Evolutionary conservation across 352 stramenopile species (phyloP).

Genomic region (Blastocystis sp.): DNA sequence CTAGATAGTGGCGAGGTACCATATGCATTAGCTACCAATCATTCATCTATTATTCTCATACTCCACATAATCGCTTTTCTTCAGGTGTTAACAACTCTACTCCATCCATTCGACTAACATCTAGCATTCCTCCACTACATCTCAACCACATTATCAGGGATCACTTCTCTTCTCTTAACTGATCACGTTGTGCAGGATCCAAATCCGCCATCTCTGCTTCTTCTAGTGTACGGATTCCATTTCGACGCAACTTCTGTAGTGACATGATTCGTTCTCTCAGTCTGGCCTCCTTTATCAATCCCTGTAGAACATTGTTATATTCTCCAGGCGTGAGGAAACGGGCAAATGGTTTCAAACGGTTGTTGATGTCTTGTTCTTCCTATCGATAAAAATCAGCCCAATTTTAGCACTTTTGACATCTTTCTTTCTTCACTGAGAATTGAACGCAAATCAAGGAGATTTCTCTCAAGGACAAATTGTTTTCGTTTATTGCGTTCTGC

Average conservation of each 20-base stretch:
- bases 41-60: conserved; percentile 78
- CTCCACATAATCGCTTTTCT: conserved; percentile 46
- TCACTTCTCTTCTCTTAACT: conserved; percentile 81
- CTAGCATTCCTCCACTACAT: conserved; percentile 58
- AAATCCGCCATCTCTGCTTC: conserved; percentile 89
- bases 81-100: conserved; percentile 68
- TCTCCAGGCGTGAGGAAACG: conserved; percentile 88
- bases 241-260: conserved; percentile 90
- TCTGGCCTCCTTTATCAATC: conserved; percentile 75
- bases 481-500: conserved; percentile 86
- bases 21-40: conserved; percentile 85
- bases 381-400: conserved; percentile 76
- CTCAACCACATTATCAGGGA: conserved; percentile 75
- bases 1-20: conserved; percentile 86
- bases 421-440: conserved; percentile 85
- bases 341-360: conserved; percentile 88
- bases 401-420: conserved; percentile 81
- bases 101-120: conserved; percentile 70
- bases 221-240: conserved; percentile 86
- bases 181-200: conserved; percentile 50
- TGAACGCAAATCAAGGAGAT: conserved; percentile 87
- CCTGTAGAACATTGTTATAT: conserved; percentile 80
- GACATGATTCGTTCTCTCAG: conserved; percentile 91
- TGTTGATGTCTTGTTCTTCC: conserved; percentile 89
- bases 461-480: conserved; percentile 84